Evolutionary conservation across 257 asterid species (phyloP).

Genomic region (Gentiana dahurica): DNA sequence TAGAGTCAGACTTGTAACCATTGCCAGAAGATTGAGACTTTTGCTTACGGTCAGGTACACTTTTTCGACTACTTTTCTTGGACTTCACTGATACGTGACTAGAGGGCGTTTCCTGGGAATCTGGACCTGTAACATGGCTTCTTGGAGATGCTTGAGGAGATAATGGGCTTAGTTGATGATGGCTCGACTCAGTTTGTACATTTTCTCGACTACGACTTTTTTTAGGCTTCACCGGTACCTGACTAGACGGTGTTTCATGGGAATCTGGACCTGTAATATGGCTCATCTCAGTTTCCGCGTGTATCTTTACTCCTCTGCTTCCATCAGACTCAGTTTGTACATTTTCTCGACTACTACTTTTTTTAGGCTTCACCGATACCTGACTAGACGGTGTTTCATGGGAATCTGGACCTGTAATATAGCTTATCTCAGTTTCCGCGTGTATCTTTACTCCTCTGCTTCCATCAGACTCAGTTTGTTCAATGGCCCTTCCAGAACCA

Average conservation of each 20-base stretch:
- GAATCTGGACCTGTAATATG: constrained; percentile 50
- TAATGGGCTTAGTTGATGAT: constrained; percentile 24
- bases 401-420: constrained; percentile 45
- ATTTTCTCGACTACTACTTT: constrained; percentile 37
- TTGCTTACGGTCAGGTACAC: constrained; percentile 34
- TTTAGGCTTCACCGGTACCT: constrained; percentile 52
- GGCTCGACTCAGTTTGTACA: constrained; percentile 7
- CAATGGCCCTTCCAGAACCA: constrained; percentile 15
- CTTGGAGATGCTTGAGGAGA: constrained; percentile 75
- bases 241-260: constrained; percentile 73
- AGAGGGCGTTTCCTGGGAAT: constrained; percentile 72
- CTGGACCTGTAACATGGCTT: constrained; percentile 51
- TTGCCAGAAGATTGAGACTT: constrained; percentile 41
- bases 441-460: constrained; percentile 33
- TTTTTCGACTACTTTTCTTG: constrained; percentile 47
- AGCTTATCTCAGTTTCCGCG: constrained; percentile 34
- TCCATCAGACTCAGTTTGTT: constrained; percentile 13
- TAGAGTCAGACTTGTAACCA: constrained; percentile 27
- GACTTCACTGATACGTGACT: constrained; percentile 56
- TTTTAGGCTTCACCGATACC: constrained; percentile 56
- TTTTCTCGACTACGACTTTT: constrained; percentile 40
- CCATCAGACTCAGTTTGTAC: constrained; percentile 3
- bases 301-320: constrained; percentile 31
- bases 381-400: constrained; percentile 75
- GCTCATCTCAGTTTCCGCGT: constrained; percentile 32